These are phyloP conservation scores for Flaveria sonorensis DNA, from an alignment of 129 eudicot genomes.

Conservation along the genomic window DNA sequence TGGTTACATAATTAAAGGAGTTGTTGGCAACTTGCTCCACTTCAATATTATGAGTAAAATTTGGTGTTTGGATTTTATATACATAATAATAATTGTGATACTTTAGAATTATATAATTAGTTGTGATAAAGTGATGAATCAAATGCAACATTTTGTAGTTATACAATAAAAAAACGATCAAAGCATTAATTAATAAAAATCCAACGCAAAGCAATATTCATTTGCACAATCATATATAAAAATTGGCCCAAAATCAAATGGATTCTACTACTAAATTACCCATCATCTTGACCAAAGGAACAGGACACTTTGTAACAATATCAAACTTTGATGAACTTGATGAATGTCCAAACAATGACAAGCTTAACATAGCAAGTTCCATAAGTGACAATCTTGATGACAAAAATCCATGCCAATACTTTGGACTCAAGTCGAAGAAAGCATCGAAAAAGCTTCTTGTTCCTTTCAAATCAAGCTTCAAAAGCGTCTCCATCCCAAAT, in stretches of 20 bases:
- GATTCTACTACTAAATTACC: constrained; percentile 70
- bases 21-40: constrained; percentile 72
- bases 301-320: constrained; percentile 72
- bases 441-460: constrained; percentile 71
- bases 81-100: background rate
- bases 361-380: constrained; percentile 61
- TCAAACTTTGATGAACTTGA: constrained; percentile 55
- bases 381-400: constrained; percentile 64
- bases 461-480: constrained; percentile 75
- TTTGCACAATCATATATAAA: background rate
- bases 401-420: constrained; percentile 78
- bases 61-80: background rate
- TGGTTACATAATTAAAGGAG: constrained; percentile 43
- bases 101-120: background rate
- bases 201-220: background rate
- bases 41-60: constrained; percentile 15
- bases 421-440: constrained; percentile 68
- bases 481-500: constrained; percentile 89
- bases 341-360: constrained; percentile 62
- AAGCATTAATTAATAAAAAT: too few species aligned
- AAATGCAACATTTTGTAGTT: too few species aligned
- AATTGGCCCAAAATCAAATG: constrained; percentile 39
- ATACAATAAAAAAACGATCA: too few species aligned
- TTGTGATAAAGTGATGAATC: background rate
- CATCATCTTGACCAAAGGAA: constrained; percentile 67